Percentiles rank a stretch among this genome's conserved stretches.
Evolutionary conservation across 345 rosid genomes (phyloP).

Genomic region (Schrenkiella parvula): DNA sequence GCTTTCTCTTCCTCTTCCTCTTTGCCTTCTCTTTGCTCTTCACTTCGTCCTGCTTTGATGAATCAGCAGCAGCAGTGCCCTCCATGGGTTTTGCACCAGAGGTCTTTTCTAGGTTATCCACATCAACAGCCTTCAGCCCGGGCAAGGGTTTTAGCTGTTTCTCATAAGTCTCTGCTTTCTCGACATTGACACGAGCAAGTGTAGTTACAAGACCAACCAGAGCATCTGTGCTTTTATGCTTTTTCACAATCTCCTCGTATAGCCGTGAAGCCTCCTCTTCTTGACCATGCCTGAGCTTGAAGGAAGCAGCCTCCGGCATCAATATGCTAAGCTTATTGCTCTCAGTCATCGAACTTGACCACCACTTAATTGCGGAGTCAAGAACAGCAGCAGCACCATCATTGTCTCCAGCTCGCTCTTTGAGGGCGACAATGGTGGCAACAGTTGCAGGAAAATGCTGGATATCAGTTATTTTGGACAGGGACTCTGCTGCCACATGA

Average conservation of each 20-base stretch:
- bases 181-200: constrained; percentile 68
- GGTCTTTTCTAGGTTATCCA: constrained; percentile 75
- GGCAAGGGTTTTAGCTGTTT: constrained; percentile 75
- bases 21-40: constrained; percentile 74
- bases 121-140: constrained; percentile 66
- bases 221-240: constrained; percentile 64
- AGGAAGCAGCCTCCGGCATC: constrained; percentile 94
- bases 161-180: constrained; percentile 83
- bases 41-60: constrained; percentile 47
- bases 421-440: constrained; percentile 83
- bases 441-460: constrained; percentile 92
- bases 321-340: constrained; percentile 55
- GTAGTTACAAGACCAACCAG: constrained; percentile 87
- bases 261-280: constrained; percentile 77
- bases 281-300: constrained; percentile 81
- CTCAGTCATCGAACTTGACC: constrained; percentile 90
- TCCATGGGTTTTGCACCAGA: constrained; percentile 82
- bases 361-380: constrained; percentile 82
- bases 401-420: constrained; percentile 87
- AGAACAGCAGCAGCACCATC: constrained; percentile 71
- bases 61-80: constrained; percentile 36
- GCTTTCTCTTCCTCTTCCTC: constrained; percentile 98
- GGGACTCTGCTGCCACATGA: constrained; percentile 77
- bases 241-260: constrained; percentile 79
- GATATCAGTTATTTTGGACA: constrained; percentile 67